Base-by-base conservation (phyloP, 305 asterid genomes). In the Fraxinus platypoda region DNA sequence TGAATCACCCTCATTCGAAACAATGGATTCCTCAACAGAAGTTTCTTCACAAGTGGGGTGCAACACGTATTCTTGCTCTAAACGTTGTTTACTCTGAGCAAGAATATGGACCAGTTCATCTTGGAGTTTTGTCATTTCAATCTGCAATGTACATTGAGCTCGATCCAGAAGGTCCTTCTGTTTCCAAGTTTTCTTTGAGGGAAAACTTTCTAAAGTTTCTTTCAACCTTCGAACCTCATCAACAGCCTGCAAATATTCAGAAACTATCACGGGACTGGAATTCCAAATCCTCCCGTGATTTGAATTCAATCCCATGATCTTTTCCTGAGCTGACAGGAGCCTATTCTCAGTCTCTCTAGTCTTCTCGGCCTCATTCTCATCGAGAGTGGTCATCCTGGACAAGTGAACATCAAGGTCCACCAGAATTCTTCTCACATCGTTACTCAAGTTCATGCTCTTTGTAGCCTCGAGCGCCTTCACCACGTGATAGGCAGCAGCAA, bases 401-500 rank as follows among this genome's bases (percentile, higher is more conserved):
- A 92, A 78, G 34, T 86, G 93, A 74, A 41, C 21, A 81, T 87
- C 91, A 17, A 92, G 90, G 38, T 88, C 89, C 1, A 87, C 79
- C 5, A 93, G 80, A 28, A 82, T 49, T 70, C 57, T 86, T 57
- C 83, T 87, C 62, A 76, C 76, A 31, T 84, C 91, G 25, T 73
- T 15, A 74, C 78, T 81, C 76, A 91, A 30, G 78, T 26, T 82
- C 77, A 12, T 0, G 52, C 52, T 43, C 77, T 78, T 85, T 8
- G 87, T 88, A 21, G 79, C 84, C 68, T 82, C 88, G 21, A 93
- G 88, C 68, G 91, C 93, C 90, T 88, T 92, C 77, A 90, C 80
- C 78, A 91, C 84, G 86, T 93, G 97, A 76, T 88, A 83, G 28
- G 91, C 91, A 19, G 95, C 97, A 13, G 90, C 90, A 62, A 90